Evolutionary conservation across 2,329 filamentous ascomycete genomes (phyloP).

Genomic region (Microcera coccophila): DNA sequence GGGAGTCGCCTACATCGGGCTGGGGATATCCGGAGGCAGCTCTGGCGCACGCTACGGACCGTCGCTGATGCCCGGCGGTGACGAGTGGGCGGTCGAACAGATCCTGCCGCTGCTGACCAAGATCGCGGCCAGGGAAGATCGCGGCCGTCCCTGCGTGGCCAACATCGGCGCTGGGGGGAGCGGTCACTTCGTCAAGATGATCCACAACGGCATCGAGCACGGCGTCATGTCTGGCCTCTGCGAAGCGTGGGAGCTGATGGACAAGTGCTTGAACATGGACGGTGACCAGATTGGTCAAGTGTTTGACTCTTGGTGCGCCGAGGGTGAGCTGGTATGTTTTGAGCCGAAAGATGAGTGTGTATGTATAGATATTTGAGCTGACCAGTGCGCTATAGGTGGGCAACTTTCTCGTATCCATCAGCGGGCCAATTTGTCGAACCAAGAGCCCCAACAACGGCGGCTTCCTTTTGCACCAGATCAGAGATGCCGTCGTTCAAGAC

Average conservation of each 20-base stretch:
- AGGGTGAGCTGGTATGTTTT: slow-evolving; percentile 55
- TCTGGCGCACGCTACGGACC: slow-evolving; percentile 63
- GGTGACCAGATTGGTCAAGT: slow-evolving; percentile 59
- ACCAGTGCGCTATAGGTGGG: no score
- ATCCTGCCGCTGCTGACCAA: slow-evolving; percentile 58
- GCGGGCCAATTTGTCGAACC: slow-evolving; percentile 55
- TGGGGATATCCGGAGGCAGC: slow-evolving; percentile 66
- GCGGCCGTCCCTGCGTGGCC: slow-evolving; percentile 56
- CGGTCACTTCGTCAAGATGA: slow-evolving; percentile 73
- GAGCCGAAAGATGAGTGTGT: no score
- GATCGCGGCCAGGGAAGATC: slow-evolving; percentile 58
- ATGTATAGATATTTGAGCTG: no score
- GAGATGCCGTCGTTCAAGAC: slow-evolving; percentile 70
- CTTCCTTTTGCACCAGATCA: slow-evolving; percentile 57
- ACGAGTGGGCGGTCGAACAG: slow-evolving; percentile 52
- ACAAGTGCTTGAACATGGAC: slow-evolving; percentile 52
- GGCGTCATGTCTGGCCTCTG: slow-evolving; percentile 63
- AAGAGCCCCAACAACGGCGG: slow-evolving; percentile 39
- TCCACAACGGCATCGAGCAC: slow-evolving; percentile 71
- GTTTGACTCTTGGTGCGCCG: slow-evolving; percentile 57
- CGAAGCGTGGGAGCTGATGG: slow-evolving; percentile 63
- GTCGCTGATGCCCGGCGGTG: slow-evolving; percentile 63
- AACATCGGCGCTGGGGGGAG: slow-evolving; percentile 58
- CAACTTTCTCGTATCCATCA: slow-evolving; percentile 62
- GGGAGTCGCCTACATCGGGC: slow-evolving; percentile 63